Conservation (phyloP, 805 yeast species). For the Candida sanyiensis region DNA sequence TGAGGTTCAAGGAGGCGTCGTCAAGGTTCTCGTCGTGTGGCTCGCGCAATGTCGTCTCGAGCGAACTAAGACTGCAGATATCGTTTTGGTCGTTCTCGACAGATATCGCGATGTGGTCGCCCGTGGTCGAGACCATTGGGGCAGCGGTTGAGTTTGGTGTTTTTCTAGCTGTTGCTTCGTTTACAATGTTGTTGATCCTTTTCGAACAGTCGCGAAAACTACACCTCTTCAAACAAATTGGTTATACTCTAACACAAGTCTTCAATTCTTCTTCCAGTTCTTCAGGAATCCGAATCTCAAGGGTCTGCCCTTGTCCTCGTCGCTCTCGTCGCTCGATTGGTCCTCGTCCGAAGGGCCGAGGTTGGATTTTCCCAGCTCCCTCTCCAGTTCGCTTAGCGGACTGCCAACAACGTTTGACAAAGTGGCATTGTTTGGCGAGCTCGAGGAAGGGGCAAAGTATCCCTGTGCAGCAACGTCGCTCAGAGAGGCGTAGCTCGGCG, state of each 20-base stretch:
- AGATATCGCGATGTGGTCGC: background rate
- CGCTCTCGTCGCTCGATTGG: conserved; percentile 4
- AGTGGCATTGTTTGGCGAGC: conserved; percentile 9
- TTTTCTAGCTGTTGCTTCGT: no score
- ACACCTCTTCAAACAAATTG: no score
- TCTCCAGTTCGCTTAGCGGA: conserved; percentile 17
- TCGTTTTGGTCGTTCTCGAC: conserved; percentile 3
- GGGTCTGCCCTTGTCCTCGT: conserved; percentile 2
- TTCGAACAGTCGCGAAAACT: background rate
- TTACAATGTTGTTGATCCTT: no score
- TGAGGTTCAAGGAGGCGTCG: conserved; percentile 23
- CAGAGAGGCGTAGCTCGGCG: conserved; percentile 40
- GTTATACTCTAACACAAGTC: no score
- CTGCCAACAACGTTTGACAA: conserved; percentile 7
- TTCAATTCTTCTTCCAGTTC: conserved; percentile 20
- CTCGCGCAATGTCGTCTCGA: conserved; percentile 13
- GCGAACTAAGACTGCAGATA: conserved; percentile 10
- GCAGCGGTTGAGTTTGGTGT: no score
- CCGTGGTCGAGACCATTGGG: no score
- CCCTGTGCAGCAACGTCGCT: conserved; percentile 48
- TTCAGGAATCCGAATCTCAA: conserved; percentile 14
- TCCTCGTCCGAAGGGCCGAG: conserved; percentile 8
- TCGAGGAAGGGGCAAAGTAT: conserved; percentile 25
- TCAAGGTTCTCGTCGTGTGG: conserved; percentile 8
- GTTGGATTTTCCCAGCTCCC: conserved; percentile 16